phyloP scores from a whole-genome alignment of 2,329 filamentous ascomycete genomes.

The Apiospora aurea region DNA sequence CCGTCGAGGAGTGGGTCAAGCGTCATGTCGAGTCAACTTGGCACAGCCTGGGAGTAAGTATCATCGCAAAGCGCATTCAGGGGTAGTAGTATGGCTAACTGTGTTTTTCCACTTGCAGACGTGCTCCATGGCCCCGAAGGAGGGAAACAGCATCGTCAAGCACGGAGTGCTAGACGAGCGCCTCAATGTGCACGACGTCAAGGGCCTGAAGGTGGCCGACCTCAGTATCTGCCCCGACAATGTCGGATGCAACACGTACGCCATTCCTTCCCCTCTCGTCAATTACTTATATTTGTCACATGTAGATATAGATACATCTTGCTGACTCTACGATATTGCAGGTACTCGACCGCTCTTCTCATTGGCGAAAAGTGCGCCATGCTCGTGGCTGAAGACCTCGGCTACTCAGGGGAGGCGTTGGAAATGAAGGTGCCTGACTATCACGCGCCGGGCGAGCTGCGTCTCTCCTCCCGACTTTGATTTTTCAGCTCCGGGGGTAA shows the following conservation, averaged over 20 bases:
- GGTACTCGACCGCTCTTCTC: constrained; percentile 73
- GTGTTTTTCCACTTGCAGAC: constrained; percentile 51
- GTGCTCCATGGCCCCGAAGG: constrained; percentile 77
- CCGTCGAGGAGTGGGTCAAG: constrained; percentile 74
- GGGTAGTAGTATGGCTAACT: not conserved
- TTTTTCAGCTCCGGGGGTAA: not conserved
- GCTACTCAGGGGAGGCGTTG: constrained; percentile 74
- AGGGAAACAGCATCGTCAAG: constrained; percentile 82
- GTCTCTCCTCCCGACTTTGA: constrained; percentile 50
- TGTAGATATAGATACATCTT: not conserved
- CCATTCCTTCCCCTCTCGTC: constrained; percentile 36
- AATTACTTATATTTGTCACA: not conserved
- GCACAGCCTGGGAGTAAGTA: constrained; percentile 64
- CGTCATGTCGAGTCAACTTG: constrained; percentile 79
- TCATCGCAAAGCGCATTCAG: not conserved
- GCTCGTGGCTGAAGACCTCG: constrained; percentile 75
- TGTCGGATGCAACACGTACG: constrained; percentile 72
- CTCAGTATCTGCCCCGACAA: constrained; percentile 81
- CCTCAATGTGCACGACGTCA: constrained; percentile 78
- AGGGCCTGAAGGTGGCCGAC: constrained; percentile 80
- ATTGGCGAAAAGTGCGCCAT: constrained; percentile 79
- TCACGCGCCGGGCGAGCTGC: constrained; percentile 59
- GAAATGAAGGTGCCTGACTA: constrained; percentile 79
- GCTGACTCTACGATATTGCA: constrained; percentile 35
- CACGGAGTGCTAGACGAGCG: constrained; percentile 80